Evolutionary conservation across 768 basidiomycete species (phyloP).

Genomic region (Trametes villosa): DNA sequence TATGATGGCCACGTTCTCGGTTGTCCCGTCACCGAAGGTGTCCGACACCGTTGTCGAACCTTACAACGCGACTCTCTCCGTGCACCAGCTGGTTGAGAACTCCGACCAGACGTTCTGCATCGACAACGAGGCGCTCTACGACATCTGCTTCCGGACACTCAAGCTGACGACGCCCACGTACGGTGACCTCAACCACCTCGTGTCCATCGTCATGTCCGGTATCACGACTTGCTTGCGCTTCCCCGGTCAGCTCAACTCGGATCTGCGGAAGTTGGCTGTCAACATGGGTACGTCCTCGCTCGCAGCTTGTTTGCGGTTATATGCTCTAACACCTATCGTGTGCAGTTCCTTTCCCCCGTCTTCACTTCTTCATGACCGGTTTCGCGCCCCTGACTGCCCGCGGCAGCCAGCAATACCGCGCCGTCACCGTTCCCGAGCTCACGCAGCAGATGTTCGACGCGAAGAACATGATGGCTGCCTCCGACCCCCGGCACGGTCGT

Average conservation of each 20-base stretch:
- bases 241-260: slow-evolving; percentile 99
- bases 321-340: too few species aligned
- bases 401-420: slow-evolving; percentile 93
- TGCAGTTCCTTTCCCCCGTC: slow-evolving; percentile 95
- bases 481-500: slow-evolving; percentile 94
- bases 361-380: slow-evolving; percentile 99
- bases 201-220: slow-evolving; percentile 98
- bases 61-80: slow-evolving; percentile 98
- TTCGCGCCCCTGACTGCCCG: slow-evolving; percentile 94
- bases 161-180: slow-evolving; percentile 96
- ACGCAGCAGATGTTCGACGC: slow-evolving; percentile 99
- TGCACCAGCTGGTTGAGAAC: slow-evolving; percentile 99
- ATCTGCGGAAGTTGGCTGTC: slow-evolving; percentile 96
- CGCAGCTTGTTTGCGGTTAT: too few species aligned
- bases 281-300: slow-evolving; percentile 96
- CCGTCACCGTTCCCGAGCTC: slow-evolving; percentile 95
- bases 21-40: slow-evolving; percentile 95
- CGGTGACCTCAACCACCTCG: slow-evolving; percentile 97
- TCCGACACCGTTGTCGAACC: slow-evolving; percentile 99
- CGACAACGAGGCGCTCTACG: slow-evolving; percentile 98
- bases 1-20: slow-evolving; percentile 99
- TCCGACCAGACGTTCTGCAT: slow-evolving; percentile 99
- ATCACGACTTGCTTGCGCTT: slow-evolving; percentile 98
- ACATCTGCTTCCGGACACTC: slow-evolving; percentile 98
- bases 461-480: slow-evolving; percentile 99